phyloP scores from a whole-genome alignment of 1,139 yeast genomes.

The Barnettozyma hawaiiensis region DNA sequence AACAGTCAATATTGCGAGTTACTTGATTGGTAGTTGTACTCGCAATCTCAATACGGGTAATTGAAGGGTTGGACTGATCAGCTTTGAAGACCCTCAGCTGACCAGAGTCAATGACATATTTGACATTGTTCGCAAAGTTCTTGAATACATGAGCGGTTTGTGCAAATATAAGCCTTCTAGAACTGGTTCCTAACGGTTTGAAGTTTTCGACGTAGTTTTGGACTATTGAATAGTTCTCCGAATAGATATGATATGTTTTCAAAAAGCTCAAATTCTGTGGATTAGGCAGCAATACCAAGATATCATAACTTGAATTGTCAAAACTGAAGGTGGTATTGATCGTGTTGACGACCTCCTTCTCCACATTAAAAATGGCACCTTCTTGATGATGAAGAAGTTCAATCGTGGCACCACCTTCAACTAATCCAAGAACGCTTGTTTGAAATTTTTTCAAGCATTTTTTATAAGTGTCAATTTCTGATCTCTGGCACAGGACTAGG shows the following conservation, averaged over 20 bases:
- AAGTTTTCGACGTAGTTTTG: conserved; percentile 6
- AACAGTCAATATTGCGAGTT: background rate
- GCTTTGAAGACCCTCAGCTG: background rate
- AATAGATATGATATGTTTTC: background rate
- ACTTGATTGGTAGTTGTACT: background rate
- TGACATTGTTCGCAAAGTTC: conserved; percentile 1
- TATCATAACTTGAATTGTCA: conserved; percentile 1
- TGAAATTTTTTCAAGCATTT: background rate
- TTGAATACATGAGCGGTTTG: background rate
- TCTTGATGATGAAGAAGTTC: conserved; percentile 2
- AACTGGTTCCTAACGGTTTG: background rate
- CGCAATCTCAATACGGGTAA: background rate
- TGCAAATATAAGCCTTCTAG: conserved; percentile 4
- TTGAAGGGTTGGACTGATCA: conserved; percentile 5
- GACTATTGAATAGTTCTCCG: conserved; percentile 1
- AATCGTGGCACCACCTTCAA: background rate
- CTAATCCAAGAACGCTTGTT: background rate
- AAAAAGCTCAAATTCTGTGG: background rate
- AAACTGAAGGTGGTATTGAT: conserved; percentile 1
- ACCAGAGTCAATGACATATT: conserved; percentile 8
- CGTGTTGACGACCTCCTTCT: background rate
- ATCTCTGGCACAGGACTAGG: background rate
- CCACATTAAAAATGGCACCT: background rate
- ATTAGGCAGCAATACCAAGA: conserved; percentile 3
- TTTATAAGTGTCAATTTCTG: background rate